These are phyloP conservation scores for Zygosaccharomyces rouxii DNA, from an alignment of 805 yeast genomes.

Conservation along the genomic window DNA sequence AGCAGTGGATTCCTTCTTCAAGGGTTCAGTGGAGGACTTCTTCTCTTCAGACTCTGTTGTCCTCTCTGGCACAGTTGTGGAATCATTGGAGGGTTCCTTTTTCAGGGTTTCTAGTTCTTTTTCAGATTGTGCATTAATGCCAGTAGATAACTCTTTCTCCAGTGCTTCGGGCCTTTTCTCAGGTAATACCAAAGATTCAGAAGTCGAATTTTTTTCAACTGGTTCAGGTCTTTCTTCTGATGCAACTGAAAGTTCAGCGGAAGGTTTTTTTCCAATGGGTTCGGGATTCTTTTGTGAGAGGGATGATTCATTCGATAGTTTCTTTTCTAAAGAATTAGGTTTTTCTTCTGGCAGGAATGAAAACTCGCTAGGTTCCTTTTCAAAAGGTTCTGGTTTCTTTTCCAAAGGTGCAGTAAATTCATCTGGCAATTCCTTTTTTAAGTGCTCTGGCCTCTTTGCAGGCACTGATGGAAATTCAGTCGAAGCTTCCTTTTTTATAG, in stretches of 20 bases:
- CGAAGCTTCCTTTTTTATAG: too few species aligned
- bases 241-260: not conserved
- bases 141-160: not conserved
- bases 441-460: too few species aligned
- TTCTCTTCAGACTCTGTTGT: not conserved
- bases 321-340: not conserved
- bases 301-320: not conserved
- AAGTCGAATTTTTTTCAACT: not conserved
- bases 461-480: too few species aligned
- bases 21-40: not conserved
- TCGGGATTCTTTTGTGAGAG: not conserved
- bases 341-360: conserved; percentile 4
- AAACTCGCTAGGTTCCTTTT: not conserved
- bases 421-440: not conserved
- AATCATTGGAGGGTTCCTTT: not conserved
- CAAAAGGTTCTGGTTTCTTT: conserved; percentile 8
- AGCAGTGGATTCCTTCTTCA: conserved; percentile 3
- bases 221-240: not conserved
- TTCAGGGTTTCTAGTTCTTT: not conserved
- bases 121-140: not conserved
- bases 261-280: not conserved
- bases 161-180: not conserved
- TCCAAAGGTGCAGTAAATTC: conserved; percentile 11
- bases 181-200: not conserved
- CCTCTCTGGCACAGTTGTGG: conserved; percentile 5